These are phyloP conservation scores for Alternaria sp. DNA, from an alignment of 2,329 filamentous ascomycete species.

Conservation along the genomic window DNA sequence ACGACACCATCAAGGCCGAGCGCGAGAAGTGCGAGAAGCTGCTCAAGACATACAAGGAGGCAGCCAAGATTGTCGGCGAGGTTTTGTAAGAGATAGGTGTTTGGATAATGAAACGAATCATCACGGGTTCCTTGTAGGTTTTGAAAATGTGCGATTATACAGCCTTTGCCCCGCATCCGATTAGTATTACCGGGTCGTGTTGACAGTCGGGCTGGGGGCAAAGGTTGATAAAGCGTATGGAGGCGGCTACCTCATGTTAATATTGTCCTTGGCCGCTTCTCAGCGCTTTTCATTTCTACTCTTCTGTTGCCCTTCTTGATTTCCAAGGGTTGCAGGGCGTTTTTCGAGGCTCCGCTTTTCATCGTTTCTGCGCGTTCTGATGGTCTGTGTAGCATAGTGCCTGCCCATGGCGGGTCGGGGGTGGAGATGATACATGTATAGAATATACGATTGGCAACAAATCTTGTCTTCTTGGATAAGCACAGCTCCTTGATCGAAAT, in stretches of 20 bases:
- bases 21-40: slow-evolving; percentile 98
- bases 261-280: slow-evolving; percentile 26
- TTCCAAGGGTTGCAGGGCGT: slow-evolving; percentile 29
- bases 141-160: slow-evolving; percentile 17
- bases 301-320: slow-evolving; percentile 24
- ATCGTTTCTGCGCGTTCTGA: slow-evolving; percentile 9
- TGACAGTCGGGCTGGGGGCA: slow-evolving; percentile 1
- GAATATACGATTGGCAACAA: slow-evolving; percentile 19
- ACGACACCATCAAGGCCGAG: slow-evolving; percentile 96
- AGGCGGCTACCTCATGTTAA: slow-evolving; percentile 26
- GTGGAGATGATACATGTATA: slow-evolving; percentile 24
- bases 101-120: slow-evolving; percentile 24
- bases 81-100: slow-evolving; percentile 59
- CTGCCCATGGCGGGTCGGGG: slow-evolving; percentile 5
- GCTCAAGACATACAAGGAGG: slow-evolving; percentile 93
- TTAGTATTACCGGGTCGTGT: slow-evolving; percentile 4
- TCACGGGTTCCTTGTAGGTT: slow-evolving; percentile 15
- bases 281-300: slow-evolving; percentile 33
- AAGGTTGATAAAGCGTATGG: slow-evolving; percentile 7
- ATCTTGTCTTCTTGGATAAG: slow-evolving; percentile 6
- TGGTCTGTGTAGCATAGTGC: slow-evolving; percentile 27
- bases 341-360: slow-evolving; percentile 25
- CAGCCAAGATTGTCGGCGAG: slow-evolving; percentile 97
- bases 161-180: background rate
- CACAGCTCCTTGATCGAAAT: background rate